Percentiles rank a stretch among this genome's conserved stretches.
These are phyloP conservation scores for Stephania japonica DNA, from an alignment of 164 flowering plant genomes.

Conservation along the genomic window DNA sequence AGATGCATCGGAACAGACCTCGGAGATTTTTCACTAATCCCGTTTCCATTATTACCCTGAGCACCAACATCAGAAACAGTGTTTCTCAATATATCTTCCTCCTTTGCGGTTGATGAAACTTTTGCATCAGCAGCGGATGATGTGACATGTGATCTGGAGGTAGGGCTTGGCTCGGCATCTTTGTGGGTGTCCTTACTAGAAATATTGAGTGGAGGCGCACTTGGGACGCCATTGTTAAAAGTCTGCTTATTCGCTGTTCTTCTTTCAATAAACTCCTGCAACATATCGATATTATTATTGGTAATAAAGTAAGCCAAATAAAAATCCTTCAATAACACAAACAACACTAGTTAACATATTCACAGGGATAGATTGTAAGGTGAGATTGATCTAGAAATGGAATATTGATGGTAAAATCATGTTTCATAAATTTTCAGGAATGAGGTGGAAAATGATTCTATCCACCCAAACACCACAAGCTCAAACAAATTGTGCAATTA, in stretches of 20 bases:
- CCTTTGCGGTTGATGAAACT: constrained; percentile 13
- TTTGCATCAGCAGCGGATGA: constrained; percentile 15
- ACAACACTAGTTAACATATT: background rate
- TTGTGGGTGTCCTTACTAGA: constrained; percentile 38
- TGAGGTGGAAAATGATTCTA: background rate
- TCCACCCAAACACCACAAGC: background rate
- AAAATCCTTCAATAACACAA: background rate
- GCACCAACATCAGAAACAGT: constrained; percentile 16
- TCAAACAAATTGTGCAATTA: background rate
- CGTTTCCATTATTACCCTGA: constrained; percentile 19
- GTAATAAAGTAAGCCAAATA: background rate
- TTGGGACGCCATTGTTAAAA: constrained; percentile 52
- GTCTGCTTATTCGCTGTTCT: constrained; percentile 23
- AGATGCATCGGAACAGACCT: constrained; percentile 36
- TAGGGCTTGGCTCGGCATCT: constrained; percentile 21
- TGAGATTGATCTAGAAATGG: background rate
- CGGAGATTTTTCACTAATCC: constrained; percentile 24
- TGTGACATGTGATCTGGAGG: constrained; percentile 16
- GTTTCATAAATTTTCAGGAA: background rate
- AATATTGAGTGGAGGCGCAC: constrained; percentile 69
- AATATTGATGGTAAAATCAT: background rate
- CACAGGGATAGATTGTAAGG: background rate
- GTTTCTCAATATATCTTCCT: constrained; percentile 7
- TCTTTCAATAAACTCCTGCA: constrained; percentile 31
- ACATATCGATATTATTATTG: background rate